Evolutionary conservation across 371 early-diverging fungal species (phyloP).

Genomic region (Cokeromyces recurvatus): DNA sequence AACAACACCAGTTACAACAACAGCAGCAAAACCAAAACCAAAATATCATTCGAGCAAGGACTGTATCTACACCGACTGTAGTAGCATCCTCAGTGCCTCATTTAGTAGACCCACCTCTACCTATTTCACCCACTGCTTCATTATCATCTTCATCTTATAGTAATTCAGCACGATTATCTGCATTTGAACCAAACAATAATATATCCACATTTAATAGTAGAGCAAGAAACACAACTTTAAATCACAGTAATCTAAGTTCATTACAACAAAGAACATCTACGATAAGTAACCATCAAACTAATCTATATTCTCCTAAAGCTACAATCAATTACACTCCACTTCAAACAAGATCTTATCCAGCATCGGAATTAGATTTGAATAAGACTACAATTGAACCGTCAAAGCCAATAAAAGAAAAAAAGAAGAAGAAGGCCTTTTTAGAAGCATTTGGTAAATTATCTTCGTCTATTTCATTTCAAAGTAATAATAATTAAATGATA

Average conservation of each 20-base stretch:
- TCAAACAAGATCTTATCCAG: constrained; percentile 9
- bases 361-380: constrained; percentile 4
- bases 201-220: not conserved
- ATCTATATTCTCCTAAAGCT: not conserved
- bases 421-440: constrained; percentile 37
- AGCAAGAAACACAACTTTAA: constrained; percentile 11
- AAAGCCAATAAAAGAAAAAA: constrained; percentile 17
- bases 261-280: constrained; percentile 1
- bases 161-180: constrained; percentile 2
- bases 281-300: not conserved
- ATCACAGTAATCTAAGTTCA: no score
- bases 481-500: constrained; percentile 1
- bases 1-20: constrained; percentile 16
- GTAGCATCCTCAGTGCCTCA: constrained; percentile 9
- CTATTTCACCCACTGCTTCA: constrained; percentile 16
- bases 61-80: constrained; percentile 24
- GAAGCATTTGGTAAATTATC: constrained; percentile 35
- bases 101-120: constrained; percentile 1
- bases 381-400: constrained; percentile 3
- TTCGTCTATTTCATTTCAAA: constrained; percentile 23
- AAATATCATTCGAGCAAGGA: constrained; percentile 7
- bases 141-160: constrained; percentile 17
- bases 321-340: no score
- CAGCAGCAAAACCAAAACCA: constrained; percentile 8
- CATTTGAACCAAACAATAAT: no score